Percentiles rank a stretch among this genome's conserved stretches.
Evolutionary conservation across 75 land plant species (phyloP).

Genomic region (Selaginella moellendorffii): DNA sequence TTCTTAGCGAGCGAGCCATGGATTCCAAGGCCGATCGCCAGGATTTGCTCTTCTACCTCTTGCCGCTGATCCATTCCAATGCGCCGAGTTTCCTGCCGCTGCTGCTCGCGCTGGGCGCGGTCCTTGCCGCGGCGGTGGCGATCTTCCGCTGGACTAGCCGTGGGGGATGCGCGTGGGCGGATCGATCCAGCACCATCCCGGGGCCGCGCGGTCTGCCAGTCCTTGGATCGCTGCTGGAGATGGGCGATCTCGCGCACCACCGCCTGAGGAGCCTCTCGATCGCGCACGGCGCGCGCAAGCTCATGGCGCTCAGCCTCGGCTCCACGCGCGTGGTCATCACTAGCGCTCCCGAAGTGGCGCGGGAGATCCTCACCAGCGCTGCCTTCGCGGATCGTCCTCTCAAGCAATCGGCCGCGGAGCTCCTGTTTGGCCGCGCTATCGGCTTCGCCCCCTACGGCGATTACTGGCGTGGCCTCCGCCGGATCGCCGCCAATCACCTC

Average conservation of each 20-base stretch:
- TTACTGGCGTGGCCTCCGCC: constrained; percentile 32
- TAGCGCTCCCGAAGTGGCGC: neutral
- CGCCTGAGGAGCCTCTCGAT: neutral
- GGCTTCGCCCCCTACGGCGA: constrained; percentile 20
- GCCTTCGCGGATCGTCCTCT: neutral
- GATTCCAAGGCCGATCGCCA: no score
- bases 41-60: neutral
- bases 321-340: neutral
- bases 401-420: neutral
- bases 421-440: neutral
- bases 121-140: neutral
- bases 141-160: neutral
- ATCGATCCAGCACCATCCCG: neutral
- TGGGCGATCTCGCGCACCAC: neutral
- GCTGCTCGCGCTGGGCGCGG: neutral
- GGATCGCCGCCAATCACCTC: constrained; percentile 11
- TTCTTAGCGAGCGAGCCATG: no score
- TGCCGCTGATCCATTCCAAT: neutral
- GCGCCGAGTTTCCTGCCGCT: neutral
- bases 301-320: constrained; percentile 25
- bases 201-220: constrained; percentile 3
- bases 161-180: constrained; percentile 5
- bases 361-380: neutral
- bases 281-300: constrained; percentile 20
- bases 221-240: neutral